Base-by-base conservation (phyloP, 2,329 filamentous ascomycete species). In the Zopfia rhizophila region DNA sequence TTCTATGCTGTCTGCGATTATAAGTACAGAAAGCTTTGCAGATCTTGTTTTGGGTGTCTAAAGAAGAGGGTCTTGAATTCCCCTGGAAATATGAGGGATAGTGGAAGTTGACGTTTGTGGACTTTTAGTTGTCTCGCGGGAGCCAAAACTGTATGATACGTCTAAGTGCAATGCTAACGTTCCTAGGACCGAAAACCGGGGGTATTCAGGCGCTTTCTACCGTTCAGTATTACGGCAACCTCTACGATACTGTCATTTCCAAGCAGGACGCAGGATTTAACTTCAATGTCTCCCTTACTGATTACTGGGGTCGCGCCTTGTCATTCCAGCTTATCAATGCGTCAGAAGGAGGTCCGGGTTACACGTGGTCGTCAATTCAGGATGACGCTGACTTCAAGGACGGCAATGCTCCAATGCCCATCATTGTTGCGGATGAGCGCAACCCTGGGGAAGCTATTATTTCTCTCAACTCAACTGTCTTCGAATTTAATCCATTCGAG, bases 231-330 rank as follows among this genome's bases (percentile, higher is more conserved):
- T 92, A 84, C 63, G 71, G 71, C 3, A 76, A 85, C 19, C 70
- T 93, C 12, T 63, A 75, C 5, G 70, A 81, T 8, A 76, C 82
- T 11, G 87, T 91, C 1, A 55, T 76, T 0, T 75, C 67, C 3
- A 94, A 93, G 73, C 60, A 65, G 1, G 69, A 86, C 46, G 87
- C 86, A 12, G 83, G 84, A 0, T 92, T 80, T 63, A 25, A 45
- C 1, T 93, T 81, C 70, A 66, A 71, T 17, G 83, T 82, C 3
- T 88, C 89, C 7, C 79, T 96, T 45, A 96, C 92, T 0, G 92
- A 97, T 74, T 91, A 91, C 70, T 96, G 91, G 78, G 90, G 89
- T 19, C 87, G 91, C 46, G 89, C 89, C 33, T 79, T 96, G n/a
- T 87, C 87, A 1, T 95, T 88, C 72, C 91, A 96, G 73, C 81